Conservation (phyloP, 306 rosid species). For the Sicyos baderoa region DNA sequence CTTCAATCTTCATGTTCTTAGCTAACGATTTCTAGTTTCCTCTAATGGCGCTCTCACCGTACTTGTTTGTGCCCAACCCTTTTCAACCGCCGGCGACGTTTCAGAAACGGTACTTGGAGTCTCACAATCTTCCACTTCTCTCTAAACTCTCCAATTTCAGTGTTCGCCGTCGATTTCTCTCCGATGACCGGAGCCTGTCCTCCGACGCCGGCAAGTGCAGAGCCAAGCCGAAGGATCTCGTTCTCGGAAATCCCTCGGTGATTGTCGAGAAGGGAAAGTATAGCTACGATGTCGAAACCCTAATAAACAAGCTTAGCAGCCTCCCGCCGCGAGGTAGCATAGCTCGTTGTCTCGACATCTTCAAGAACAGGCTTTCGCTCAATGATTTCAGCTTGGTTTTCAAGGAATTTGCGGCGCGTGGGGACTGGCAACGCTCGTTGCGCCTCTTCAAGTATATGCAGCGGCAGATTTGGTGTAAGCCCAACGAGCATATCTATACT, state of each 20-base stretch:
- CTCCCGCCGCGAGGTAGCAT: conserved; percentile 96
- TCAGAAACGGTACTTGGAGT: conserved; percentile 26
- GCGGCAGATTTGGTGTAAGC: conserved; percentile 98
- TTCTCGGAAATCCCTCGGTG: conserved; percentile 70
- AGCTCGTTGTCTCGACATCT: conserved; percentile 84
- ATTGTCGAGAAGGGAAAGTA: conserved; percentile 80
- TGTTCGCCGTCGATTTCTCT: conserved; percentile 22
- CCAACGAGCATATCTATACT: conserved; percentile 77
- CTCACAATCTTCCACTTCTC: conserved; percentile 28
- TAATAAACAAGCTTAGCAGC: conserved; percentile 77
- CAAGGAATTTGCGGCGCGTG: conserved; percentile 91
- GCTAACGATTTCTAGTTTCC: conserved; percentile 30
- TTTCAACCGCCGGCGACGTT: conserved; percentile 36
- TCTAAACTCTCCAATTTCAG: conserved; percentile 18
- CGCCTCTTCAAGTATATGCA: conserved; percentile 90
- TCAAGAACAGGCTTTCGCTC: conserved; percentile 77
- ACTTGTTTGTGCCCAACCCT: conserved; percentile 38
- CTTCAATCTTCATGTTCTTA: conserved; percentile 10
- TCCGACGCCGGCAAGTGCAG: conserved; percentile 21
- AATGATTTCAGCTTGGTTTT: conserved; percentile 86
- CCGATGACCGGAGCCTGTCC: conserved; percentile 21
- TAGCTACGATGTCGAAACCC: conserved; percentile 85
- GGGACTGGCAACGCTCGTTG: conserved; percentile 87
- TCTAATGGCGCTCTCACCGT: conserved; percentile 47
- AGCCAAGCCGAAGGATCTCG: conserved; percentile 53